Evolutionary conservation across 2,329 filamentous ascomycete genomes (phyloP).

Genomic region (Aureobasidium musti): DNA sequence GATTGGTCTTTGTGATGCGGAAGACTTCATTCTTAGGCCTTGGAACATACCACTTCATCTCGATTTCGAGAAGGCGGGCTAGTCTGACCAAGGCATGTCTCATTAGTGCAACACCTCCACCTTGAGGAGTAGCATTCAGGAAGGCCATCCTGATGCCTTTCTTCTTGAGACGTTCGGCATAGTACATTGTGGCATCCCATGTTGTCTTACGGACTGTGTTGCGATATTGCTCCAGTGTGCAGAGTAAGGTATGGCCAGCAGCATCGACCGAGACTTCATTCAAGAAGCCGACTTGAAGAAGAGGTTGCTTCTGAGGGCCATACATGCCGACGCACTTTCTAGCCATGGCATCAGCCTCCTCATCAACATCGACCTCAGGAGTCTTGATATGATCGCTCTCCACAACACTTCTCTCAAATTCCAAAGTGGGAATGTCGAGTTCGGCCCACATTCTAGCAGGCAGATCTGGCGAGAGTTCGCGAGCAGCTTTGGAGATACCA

Average conservation of each 20-base stretch:
- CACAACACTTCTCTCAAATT: conserved; percentile 59
- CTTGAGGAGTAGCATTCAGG: conserved; percentile 78
- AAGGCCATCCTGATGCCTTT: conserved; percentile 71
- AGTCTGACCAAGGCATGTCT: conserved; percentile 75
- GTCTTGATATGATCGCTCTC: conserved; percentile 79
- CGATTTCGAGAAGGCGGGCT: conserved; percentile 64
- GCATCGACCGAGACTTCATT: conserved; percentile 72
- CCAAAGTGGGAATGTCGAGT: conserved; percentile 72
- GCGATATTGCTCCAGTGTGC: conserved; percentile 60
- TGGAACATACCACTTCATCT: conserved; percentile 77
- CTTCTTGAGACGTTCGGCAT: conserved; percentile 62
- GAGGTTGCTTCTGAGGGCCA: conserved; percentile 69
- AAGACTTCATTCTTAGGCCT: conserved; percentile 79
- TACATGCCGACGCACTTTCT: conserved; percentile 77
- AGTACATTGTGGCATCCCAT: conserved; percentile 66
- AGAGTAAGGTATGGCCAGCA: conserved; percentile 63
- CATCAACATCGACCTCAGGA: conserved; percentile 66
- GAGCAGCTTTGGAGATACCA: conserved; percentile 64
- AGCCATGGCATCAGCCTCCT: conserved; percentile 79
- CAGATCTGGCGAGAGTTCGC: conserved; percentile 63
- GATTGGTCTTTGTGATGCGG: conserved; percentile 80
- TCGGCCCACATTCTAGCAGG: conserved; percentile 74
- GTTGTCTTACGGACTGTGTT: conserved; percentile 62
- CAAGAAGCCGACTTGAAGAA: conserved; percentile 65
- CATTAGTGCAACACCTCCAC: conserved; percentile 82